Percentiles rank a stretch among this genome's conserved stretches.
These are phyloP conservation scores for Oenanthe sinensis DNA, from an alignment of 129 eudicot species.

Conservation along the genomic window DNA sequence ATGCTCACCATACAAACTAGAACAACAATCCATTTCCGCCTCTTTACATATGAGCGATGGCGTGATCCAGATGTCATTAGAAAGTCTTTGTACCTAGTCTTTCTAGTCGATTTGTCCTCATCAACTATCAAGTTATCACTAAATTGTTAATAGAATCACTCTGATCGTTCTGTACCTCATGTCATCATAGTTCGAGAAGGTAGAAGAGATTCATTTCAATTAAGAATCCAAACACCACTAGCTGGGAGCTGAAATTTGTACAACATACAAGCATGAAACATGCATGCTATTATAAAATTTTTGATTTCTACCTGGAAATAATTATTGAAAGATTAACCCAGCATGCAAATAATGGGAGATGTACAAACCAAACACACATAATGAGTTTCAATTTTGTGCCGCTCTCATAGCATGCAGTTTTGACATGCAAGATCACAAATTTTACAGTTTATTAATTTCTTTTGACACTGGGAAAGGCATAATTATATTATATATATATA, in stretches of 20 bases:
- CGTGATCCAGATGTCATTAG: conserved; percentile 45
- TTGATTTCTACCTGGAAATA: not conserved
- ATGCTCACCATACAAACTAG: conserved; percentile 36
- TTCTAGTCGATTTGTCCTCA: conserved; percentile 45
- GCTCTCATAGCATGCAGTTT: not conserved
- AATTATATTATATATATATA: too few relatives aligned
- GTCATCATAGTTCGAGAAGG: conserved; percentile 1
- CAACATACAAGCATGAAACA: not conserved
- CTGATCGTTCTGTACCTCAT: conserved; percentile 11
- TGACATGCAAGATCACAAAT: not conserved
- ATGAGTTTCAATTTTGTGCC: not conserved
- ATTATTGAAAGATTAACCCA: not conserved
- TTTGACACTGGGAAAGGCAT: not conserved
- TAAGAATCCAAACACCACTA: conserved; percentile 8
- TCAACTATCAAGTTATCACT: conserved; percentile 34
- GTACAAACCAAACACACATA: not conserved
- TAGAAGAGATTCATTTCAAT: conserved; percentile 17
- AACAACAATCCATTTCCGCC: conserved; percentile 40
- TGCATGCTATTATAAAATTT: not conserved
- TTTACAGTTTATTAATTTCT: not conserved
- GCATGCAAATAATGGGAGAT: not conserved
- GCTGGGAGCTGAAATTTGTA: not conserved
- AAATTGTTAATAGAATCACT: not conserved
- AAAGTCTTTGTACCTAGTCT: conserved; percentile 30
- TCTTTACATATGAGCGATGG: conserved; percentile 40